Conservation (phyloP, 176 grass and related monocot genomes). For the Oryza longistaminata region DNA sequence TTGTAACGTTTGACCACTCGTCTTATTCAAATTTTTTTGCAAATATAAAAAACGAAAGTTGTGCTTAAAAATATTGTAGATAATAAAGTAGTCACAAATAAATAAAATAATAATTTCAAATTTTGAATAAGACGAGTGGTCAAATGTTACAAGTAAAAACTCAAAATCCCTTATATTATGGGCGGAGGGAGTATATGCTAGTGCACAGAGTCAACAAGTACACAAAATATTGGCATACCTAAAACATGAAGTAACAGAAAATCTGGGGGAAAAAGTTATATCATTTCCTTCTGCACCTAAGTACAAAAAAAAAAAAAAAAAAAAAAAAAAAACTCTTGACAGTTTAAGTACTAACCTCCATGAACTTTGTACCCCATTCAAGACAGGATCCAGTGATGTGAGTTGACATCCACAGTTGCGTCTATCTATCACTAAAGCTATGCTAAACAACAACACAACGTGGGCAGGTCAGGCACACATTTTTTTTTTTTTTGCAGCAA, state of each 20-base stretch:
- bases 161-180: too few relatives aligned
- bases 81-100: too few relatives aligned
- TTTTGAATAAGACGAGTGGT: too few relatives aligned
- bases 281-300: neutral
- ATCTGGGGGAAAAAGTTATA: neutral
- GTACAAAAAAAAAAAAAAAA: too few relatives aligned
- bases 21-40: too few relatives aligned
- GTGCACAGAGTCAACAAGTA: neutral
- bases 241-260: neutral
- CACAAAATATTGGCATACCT: neutral
- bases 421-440: neutral
- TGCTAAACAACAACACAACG: neutral
- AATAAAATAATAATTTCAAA: too few relatives aligned
- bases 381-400: neutral
- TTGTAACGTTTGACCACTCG: too few relatives aligned
- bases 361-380: neutral
- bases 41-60: too few relatives aligned
- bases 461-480: neutral
- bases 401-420: neutral
- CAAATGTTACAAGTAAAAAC: too few relatives aligned
- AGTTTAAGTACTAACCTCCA: neutral
- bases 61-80: too few relatives aligned
- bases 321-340: neutral
- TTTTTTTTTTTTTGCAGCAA: neutral
- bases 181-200: too few relatives aligned